Percentiles rank a stretch among this genome's conserved stretches.
Conservation (phyloP, 2,329 filamentous ascomycete species). For the Cryoendolithus antarcticus region DNA sequence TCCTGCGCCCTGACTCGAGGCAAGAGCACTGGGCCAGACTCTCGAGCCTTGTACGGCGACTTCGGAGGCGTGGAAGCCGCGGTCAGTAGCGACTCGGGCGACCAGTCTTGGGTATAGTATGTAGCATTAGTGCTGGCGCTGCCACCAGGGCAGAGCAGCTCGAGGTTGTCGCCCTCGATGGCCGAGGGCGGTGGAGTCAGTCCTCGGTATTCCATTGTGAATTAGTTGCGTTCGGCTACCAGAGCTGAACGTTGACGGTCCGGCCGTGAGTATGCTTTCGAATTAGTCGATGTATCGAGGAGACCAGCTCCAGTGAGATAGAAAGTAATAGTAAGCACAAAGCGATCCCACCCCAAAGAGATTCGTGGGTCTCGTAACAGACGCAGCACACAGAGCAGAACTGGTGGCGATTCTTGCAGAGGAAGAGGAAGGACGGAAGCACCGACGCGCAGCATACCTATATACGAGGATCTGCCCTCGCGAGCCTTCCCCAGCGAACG, state of each 20-base stretch:
- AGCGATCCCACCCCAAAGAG: slow-evolving; percentile 25
- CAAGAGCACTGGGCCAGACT: slow-evolving; percentile 17
- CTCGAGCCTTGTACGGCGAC: slow-evolving; percentile 18
- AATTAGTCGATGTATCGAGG: slow-evolving; percentile 15
- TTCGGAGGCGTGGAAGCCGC: slow-evolving; percentile 18
- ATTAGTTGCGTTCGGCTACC: slow-evolving; percentile 23
- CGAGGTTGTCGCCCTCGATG: slow-evolving; percentile 16
- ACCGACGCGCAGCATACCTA: slow-evolving; percentile 7
- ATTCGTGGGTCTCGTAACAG: slow-evolving; percentile 27
- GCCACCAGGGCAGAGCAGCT: slow-evolving; percentile 18
- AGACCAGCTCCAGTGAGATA: slow-evolving; percentile 34
- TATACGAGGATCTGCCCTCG: slow-evolving; percentile 2
- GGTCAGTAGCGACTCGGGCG: slow-evolving; percentile 19
- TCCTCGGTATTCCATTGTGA: slow-evolving; percentile 31
- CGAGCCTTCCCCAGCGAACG: slow-evolving; percentile 5
- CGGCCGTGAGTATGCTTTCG: slow-evolving; percentile 7
- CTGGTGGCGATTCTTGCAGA: slow-evolving; percentile 14
- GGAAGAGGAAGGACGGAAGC: slow-evolving; percentile 3
- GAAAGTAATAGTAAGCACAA: slow-evolving; percentile 15
- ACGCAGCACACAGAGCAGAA: slow-evolving; percentile 10
- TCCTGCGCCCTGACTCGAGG: slow-evolving; percentile 17
- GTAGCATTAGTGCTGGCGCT: slow-evolving; percentile 20
- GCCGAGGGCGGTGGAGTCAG: slow-evolving; percentile 30
- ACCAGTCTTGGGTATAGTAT: slow-evolving; percentile 19
- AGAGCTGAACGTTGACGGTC: slow-evolving; percentile 17